A percentile compares a stretch with the other conserved stretches of the same genome.
Evolutionary conservation across 176 grass and related monocot genomes (phyloP).

Genomic region (Calamus simplicifolius): DNA sequence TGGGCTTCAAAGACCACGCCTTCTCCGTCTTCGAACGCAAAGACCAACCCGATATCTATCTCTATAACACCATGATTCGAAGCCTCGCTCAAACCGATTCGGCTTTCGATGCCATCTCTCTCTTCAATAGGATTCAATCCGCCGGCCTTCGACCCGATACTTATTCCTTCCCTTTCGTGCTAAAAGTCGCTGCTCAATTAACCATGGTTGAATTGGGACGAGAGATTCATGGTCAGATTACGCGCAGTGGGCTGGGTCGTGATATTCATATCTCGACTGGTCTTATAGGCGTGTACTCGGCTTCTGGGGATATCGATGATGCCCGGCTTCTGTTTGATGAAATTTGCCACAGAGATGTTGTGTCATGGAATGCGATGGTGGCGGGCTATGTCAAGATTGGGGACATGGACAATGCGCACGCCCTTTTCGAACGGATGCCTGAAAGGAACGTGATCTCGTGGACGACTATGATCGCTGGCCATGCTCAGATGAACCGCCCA

Average conservation of each 20-base stretch:
- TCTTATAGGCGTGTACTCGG: constrained; percentile 39
- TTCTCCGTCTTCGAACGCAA: constrained; percentile 11
- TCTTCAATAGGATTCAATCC: constrained; percentile 16
- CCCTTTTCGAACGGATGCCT: constrained; percentile 61
- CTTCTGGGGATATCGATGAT: constrained; percentile 18
- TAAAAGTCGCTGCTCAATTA: constrained; percentile 19
- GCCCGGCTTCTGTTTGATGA: constrained; percentile 54
- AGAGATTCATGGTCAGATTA: constrained; percentile 30
- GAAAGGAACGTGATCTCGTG: constrained; percentile 54
- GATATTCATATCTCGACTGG: constrained; percentile 38
- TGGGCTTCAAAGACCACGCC: constrained; percentile 17
- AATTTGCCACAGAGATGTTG: constrained; percentile 33
- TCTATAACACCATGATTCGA: constrained; percentile 26
- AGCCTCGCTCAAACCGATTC: constrained; percentile 20
- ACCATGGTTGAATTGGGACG: constrained; percentile 17
- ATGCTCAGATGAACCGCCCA: constrained; percentile 35
- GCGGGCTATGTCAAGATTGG: constrained; percentile 38
- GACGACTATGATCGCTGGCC: constrained; percentile 56
- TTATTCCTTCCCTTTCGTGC: constrained; percentile 20
- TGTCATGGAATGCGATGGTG: constrained; percentile 60
- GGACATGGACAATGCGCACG: constrained; percentile 25
- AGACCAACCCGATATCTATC: constrained; percentile 11
- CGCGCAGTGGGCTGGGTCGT: constrained; percentile 25
- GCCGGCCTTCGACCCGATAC: constrained; percentile 23
- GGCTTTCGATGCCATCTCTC: constrained; percentile 11